Evolutionary conservation across 768 basidiomycete species (phyloP), one percentile per base, ranked within the genome.

Genomic region (Tulasnella sp.): DNA sequence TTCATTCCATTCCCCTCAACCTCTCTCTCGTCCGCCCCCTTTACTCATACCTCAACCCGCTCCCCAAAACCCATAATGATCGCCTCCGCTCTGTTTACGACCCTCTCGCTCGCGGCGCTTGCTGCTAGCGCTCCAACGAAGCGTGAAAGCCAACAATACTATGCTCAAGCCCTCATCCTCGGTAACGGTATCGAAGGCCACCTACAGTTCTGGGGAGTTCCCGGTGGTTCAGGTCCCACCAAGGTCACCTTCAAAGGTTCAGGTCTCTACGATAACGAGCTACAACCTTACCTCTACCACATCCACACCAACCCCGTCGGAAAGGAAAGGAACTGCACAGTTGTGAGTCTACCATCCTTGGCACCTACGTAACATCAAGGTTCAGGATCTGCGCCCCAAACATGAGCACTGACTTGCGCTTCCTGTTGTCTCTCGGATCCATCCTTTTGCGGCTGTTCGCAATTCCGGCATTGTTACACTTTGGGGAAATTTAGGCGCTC

Each of bases 291-390:
- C 48, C 60, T 69, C 37, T 78, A 78, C 60, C 77, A 78, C 60
- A 48, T 78, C 48, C 77, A 78, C 37, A 78, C 77, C 77, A 78
- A 78, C 60, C 46, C 77, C 24, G 54, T 78, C 48, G 44, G 44
- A 31, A 1, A 46, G 31, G 77, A 78, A 12, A 28, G 77, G 24
- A 42, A 78, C 54, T 78, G 77, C 77, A 42, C 42, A 0, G 22
- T n/a, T 34, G 77, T 78, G 31, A 78, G 77, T 20, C 54, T 72
- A 42, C 5, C 42, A 3, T 41, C 37, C 50, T 54, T 77, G 37
- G 54, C 31, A 31, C 9, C 28, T 16, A 41, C 28, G 75, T 76
- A 37, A 76, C 31, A 28, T 58, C 41, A 41, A 41, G 41, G 41
- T 41, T 41, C 41, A 3, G 41, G n/a, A 41, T 41, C 41, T 9